Base-by-base conservation (phyloP, 2,329 filamentous ascomycete species). In the Albophoma yamanashiensis region DNA sequence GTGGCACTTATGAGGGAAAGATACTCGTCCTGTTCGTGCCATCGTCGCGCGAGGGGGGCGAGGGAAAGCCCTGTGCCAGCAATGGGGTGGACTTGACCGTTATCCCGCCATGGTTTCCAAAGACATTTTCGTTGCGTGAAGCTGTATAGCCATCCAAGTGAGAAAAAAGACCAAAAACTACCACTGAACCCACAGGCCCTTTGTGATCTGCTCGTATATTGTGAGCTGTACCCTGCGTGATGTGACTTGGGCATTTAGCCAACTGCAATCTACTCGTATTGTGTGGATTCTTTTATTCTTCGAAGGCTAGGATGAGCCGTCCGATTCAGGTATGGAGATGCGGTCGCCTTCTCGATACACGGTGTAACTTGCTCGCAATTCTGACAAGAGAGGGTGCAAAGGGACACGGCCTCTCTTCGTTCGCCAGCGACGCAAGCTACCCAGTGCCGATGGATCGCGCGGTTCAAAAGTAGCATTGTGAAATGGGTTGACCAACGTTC, bases 1-100 rank as follows among this genome's bases (percentile, higher is more conserved):
- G 82, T 78, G 81, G 88, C 86, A 88, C 92, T 97, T 82, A 97
- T 89, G 92, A 97, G 92, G 93, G 93, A 97, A 97, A 97, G 93
- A 97, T 92, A 96, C 88, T 91, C 83, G 74, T 64, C 65, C 58
- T 63, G 60, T 62, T 58, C 61, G 56, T 59, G 50, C 62, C 64
- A 59, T 61, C 59, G 61, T 2, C 40, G 27, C 53, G 34, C 38
- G 53, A 50, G 62, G 70, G 70, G 74, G 73, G 75, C 78, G 88
- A 91, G 92, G 92, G 93, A 97, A 97, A 92, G 93, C 93, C 93
- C 92, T 97, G 92, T 94, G 86, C 82, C 86, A 84, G 82, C 84
- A 84, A 82, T 84, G 87, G 89, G 87, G 80, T 88, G 85, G 85
- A 91, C 91, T 93, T 95, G 75, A 93, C 80, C 87, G 91, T 92